Percentiles rank a stretch among this genome's conserved stretches.
Conservation (phyloP, 2,329 filamentous ascomycete genomes). For the Aspergillus cejpii region DNA sequence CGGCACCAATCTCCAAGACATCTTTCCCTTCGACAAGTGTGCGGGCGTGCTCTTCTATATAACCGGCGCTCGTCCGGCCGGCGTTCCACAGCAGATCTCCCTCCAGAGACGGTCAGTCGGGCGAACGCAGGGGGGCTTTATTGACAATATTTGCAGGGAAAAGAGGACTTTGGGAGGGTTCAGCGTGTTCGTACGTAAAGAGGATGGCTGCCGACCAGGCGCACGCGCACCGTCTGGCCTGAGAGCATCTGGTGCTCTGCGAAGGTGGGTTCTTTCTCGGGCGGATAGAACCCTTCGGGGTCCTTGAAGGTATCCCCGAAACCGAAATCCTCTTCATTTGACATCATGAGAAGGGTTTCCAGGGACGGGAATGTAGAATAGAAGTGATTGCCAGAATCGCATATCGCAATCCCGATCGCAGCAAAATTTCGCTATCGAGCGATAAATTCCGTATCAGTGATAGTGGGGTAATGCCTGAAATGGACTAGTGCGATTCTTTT, state of each 20-base stretch:
- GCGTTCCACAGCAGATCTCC: constrained; percentile 91
- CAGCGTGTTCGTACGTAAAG: constrained; percentile 58
- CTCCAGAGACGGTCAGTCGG: constrained; percentile 35
- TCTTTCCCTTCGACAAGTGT: constrained; percentile 57
- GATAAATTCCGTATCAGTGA: not conserved
- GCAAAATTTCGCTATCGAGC: not conserved
- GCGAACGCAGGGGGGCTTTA: not conserved
- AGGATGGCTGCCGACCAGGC: constrained; percentile 79
- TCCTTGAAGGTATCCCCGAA: constrained; percentile 63
- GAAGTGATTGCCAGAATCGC: not conserved
- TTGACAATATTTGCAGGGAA: not conserved
- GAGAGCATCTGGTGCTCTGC: constrained; percentile 63
- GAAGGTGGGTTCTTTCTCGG: constrained; percentile 67
- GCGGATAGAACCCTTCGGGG: constrained; percentile 70
- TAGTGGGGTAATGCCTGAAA: constrained; percentile 6
- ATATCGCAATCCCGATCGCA: not conserved
- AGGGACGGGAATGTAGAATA: not conserved
- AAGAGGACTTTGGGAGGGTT: not conserved
- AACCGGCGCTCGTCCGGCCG: constrained; percentile 66
- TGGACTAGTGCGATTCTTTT: not conserved
- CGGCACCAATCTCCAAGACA: constrained; percentile 85
- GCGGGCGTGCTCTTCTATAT: constrained; percentile 63
- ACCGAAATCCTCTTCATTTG: constrained; percentile 27
- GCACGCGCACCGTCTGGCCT: constrained; percentile 60
- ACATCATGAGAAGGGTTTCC: constrained; percentile 16